phyloP scores from a whole-genome alignment of 73 alveolate genomes.

The Paramecium sexaurelia region DNA sequence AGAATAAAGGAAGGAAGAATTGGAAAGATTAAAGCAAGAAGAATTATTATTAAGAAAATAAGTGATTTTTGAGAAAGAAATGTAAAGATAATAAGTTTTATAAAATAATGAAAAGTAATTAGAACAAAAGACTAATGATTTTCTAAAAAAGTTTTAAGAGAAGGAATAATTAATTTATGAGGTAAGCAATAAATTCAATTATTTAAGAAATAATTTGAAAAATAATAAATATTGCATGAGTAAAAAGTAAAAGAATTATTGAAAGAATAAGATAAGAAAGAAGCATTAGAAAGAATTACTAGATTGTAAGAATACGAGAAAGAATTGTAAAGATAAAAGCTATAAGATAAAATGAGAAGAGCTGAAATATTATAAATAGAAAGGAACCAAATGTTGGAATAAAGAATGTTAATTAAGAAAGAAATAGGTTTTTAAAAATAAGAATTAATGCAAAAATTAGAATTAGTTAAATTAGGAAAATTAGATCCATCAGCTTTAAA shows the following conservation, averaged over 20 bases:
- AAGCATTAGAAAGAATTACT: constrained; percentile 23
- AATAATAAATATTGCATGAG: not conserved
- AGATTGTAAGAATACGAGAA: constrained; percentile 43
- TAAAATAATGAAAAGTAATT: constrained; percentile 5
- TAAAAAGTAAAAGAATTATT: not conserved
- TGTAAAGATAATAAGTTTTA: constrained; percentile 32
- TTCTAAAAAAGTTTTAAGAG: not conserved
- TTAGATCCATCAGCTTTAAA: not conserved
- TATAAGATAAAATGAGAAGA: constrained; percentile 47
- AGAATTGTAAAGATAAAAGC: constrained; percentile 25
- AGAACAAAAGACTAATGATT: constrained; percentile 24
- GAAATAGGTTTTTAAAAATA: constrained; percentile 36
- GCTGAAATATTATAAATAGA: not conserved
- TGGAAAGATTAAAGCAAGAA: not conserved
- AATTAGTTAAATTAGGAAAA: constrained; percentile 28
- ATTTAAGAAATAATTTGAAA: constrained; percentile 27
- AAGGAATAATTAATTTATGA: constrained; percentile 17
- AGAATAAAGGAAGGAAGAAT: constrained; percentile 20
- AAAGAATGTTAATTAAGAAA: constrained; percentile 45
- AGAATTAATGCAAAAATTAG: constrained; percentile 17
- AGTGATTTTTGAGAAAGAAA: not conserved
- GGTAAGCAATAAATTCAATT: not conserved
- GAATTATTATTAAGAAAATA: not conserved
- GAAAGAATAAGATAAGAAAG: constrained; percentile 35
- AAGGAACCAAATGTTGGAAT: not conserved